Evolutionary conservation across 176 grass and related monocot species (phyloP).

Genomic region (Puya raimondii): DNA sequence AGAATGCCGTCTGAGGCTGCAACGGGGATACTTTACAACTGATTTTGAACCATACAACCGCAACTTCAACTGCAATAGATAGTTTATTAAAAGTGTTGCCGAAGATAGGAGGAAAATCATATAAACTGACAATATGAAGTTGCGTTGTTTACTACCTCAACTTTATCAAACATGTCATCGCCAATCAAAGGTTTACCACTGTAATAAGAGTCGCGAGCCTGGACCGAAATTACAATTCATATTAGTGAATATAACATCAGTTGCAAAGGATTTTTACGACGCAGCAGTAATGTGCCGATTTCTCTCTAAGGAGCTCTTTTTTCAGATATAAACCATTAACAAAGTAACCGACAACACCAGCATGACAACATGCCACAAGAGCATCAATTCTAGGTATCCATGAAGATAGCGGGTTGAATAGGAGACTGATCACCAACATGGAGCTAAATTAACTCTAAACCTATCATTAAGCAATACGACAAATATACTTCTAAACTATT

Average conservation of each 20-base stretch:
- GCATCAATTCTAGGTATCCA: too few species aligned
- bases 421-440: too few species aligned
- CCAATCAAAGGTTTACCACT: constrained; percentile 79
- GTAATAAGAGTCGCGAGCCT: constrained; percentile 97
- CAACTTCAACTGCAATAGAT: constrained; percentile 54
- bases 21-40: constrained; percentile 85
- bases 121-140: background rate
- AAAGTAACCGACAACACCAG: too few species aligned
- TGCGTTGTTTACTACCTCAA: constrained; percentile 49
- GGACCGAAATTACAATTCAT: background rate
- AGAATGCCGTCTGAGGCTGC: constrained; percentile 70
- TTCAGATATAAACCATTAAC: too few species aligned
- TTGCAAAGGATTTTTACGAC: background rate
- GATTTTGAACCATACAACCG: constrained; percentile 81
- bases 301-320: too few species aligned
- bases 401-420: too few species aligned
- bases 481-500: too few species aligned
- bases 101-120: background rate
- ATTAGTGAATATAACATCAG: background rate
- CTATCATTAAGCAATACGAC: too few species aligned
- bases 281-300: background rate
- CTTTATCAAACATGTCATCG: constrained; percentile 95
- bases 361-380: too few species aligned
- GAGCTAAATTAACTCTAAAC: too few species aligned
- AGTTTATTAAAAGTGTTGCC: constrained; percentile 1